Percentiles rank a stretch among this genome's conserved stretches.
These are phyloP conservation scores for Umbelopsis vinacea DNA, from an alignment of 192 early-diverging fungal species.

Conservation along the genomic window DNA sequence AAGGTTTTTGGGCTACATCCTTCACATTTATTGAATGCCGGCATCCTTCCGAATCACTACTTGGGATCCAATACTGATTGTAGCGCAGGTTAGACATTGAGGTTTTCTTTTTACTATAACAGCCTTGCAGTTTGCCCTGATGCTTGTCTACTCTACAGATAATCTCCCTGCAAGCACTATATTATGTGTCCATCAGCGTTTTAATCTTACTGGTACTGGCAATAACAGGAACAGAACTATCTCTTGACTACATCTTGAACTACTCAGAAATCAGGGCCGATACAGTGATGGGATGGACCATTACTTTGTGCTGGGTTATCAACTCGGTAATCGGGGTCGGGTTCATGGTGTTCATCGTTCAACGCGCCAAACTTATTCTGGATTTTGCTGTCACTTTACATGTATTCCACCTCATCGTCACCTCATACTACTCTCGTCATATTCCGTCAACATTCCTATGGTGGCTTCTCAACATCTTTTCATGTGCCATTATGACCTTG, in stretches of 20 bases:
- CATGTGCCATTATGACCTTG: conserved; percentile 64
- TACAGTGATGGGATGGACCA: conserved; percentile 69
- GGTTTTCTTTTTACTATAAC: background rate
- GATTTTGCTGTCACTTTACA: conserved; percentile 81
- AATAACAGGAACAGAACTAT: conserved; percentile 64
- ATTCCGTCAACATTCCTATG: conserved; percentile 69
- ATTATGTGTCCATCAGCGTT: conserved; percentile 60
- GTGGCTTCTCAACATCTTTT: conserved; percentile 65
- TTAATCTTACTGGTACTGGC: conserved; percentile 54
- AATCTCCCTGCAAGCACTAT: conserved; percentile 59
- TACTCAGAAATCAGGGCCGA: conserved; percentile 62
- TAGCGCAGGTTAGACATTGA: conserved; percentile 40
- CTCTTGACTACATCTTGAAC: conserved; percentile 70
- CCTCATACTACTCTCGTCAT: conserved; percentile 56
- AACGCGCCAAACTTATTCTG: conserved; percentile 73
- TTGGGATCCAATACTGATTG: conserved; percentile 58
- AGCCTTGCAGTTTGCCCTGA: background rate
- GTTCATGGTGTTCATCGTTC: conserved; percentile 65
- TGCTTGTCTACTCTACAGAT: conserved; percentile 38
- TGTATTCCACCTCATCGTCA: conserved; percentile 65
- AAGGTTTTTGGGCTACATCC: background rate
- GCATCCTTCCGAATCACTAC: conserved; percentile 46
- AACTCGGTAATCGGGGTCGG: conserved; percentile 60
- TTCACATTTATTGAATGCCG: background rate
- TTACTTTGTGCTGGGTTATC: conserved; percentile 66